Conservation (phyloP, 2,329 filamentous ascomycete species). For the Berkeleyomyces basicola region DNA sequence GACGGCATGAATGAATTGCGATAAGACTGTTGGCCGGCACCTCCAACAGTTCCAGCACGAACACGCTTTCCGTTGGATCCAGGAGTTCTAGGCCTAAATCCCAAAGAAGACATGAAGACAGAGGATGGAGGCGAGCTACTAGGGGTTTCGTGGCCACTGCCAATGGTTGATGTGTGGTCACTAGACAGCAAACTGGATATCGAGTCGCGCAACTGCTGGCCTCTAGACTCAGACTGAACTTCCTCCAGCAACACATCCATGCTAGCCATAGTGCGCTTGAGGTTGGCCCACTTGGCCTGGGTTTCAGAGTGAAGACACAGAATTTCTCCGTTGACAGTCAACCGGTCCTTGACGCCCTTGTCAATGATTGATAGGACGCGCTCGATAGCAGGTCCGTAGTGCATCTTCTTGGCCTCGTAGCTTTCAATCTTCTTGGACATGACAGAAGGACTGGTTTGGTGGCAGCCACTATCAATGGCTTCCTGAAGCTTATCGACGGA, state of each 20-base stretch:
- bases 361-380: conserved; percentile 84
- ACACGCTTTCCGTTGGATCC: conserved; percentile 26
- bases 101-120: conserved; percentile 40
- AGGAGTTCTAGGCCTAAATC: conserved; percentile 32
- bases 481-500: conserved; percentile 72
- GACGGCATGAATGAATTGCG: conserved; percentile 34
- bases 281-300: conserved; percentile 59
- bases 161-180: conserved; percentile 49
- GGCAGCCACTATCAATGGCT: conserved; percentile 55
- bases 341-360: conserved; percentile 83
- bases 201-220: conserved; percentile 73
- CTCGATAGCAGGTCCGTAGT: conserved; percentile 87
- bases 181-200: conserved; percentile 75
- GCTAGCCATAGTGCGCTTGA: conserved; percentile 62
- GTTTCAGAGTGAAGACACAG: conserved; percentile 73
- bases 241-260: conserved; percentile 65
- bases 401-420: conserved; percentile 86
- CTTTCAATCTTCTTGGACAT: conserved; percentile 75
- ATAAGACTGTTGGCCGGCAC: conserved; percentile 25
- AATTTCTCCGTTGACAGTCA: conserved; percentile 94
- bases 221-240: conserved; percentile 42
- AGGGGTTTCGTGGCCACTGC: conserved; percentile 54
- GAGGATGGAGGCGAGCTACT: conserved; percentile 49
- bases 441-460: conserved; percentile 51
- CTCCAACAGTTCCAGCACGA: conserved; percentile 30